A percentile compares a stretch with the other conserved stretches of the same genome.
Conservation (phyloP, 2,329 filamentous ascomycete genomes). For the Fusarium citri region DNA sequence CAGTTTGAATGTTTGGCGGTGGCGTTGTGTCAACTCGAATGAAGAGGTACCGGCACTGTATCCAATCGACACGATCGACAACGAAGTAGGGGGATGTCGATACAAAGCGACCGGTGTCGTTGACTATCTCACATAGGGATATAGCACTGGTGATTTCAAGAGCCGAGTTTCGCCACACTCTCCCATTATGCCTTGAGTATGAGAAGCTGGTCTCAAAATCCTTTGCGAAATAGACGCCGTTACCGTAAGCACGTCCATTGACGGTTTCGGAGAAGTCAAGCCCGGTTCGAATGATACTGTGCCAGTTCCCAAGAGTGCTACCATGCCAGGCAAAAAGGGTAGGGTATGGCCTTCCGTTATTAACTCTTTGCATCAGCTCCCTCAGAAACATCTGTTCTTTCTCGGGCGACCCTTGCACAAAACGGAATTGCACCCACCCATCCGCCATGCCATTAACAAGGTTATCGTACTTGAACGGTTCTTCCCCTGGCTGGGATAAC, state of each 20-base stretch:
- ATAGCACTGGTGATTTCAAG: constrained; percentile 71
- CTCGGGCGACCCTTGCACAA: constrained; percentile 88
- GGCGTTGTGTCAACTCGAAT: constrained; percentile 48
- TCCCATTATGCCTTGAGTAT: constrained; percentile 20
- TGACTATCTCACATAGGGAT: constrained; percentile 88
- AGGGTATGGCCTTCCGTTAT: constrained; percentile 60
- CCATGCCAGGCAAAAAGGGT: constrained; percentile 92
- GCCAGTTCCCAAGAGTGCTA: constrained; percentile 82
- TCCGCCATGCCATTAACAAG: constrained; percentile 71
- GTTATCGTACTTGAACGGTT: constrained; percentile 39
- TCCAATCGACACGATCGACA: constrained; percentile 82
- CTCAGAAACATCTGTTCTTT: constrained; percentile 81
- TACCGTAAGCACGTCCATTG: constrained; percentile 77
- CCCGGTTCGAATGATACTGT: constrained; percentile 86
- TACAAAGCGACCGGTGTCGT: constrained; percentile 72
- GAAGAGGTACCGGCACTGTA: constrained; percentile 88
- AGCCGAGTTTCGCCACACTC: constrained; percentile 73
- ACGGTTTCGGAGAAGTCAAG: constrained; percentile 73
- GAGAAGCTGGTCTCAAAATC: constrained; percentile 23
- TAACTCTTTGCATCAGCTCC: constrained; percentile 62
- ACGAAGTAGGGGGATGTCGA: constrained; percentile 72
- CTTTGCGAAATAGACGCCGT: constrained; percentile 84
- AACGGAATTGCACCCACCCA: constrained; percentile 82
- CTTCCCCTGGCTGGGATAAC: background rate
- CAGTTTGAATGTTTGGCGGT: background rate